Base-by-base conservation (phyloP, 495 filamentous ascomycete species). In the Aspergillus homomorphus region DNA sequence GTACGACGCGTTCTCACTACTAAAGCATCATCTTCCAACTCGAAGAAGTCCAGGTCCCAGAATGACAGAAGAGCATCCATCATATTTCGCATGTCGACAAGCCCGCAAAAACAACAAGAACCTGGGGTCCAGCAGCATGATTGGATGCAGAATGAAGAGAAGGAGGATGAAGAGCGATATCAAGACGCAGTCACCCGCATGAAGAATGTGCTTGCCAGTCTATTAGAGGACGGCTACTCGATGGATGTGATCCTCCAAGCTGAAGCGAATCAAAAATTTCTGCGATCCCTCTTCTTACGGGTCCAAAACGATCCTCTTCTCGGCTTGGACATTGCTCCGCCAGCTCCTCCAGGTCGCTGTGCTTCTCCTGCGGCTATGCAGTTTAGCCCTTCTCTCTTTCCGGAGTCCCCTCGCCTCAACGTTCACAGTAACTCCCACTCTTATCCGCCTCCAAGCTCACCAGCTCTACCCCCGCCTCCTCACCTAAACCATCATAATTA, bases 241-340 rank as follows among this genome's bases (percentile, higher is more conserved):
- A 51, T 51, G 48, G 48, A 51, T 18, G 23, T 16, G 23, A 51
- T 51, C 15, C 48, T 51, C 4, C 48, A 51, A 28, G 48, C 48
- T 28, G 48, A 51, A 18, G 48, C 48, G 15, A 51, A 51, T 18
- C 48, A 51, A 28, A 24, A 51, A 23, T 51, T 51, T 10, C 48
- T 51, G 4, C 48, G 24, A 16, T 51, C 48, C 28, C 48, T 51
- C 18, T 51, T 51, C 48, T 28, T 28, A 28, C 30, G 48, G 15
- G 48, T 51, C 4, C 48, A 51, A 28, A 51, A 51, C 21, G 48
- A 51, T 16, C 48, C 48, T 51, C 48, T 51, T 18, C 48, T 51
- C 28, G 48, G 48, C 24, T 24, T 51, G 16, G 48, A 51, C 23
- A 30, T n/a, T 28, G 48, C 48, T n/a, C 24, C 23, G 3, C 48